Evolutionary conservation across 805 yeast genomes (phyloP).

Genomic region (Kodamaea nitidulidarum): DNA sequence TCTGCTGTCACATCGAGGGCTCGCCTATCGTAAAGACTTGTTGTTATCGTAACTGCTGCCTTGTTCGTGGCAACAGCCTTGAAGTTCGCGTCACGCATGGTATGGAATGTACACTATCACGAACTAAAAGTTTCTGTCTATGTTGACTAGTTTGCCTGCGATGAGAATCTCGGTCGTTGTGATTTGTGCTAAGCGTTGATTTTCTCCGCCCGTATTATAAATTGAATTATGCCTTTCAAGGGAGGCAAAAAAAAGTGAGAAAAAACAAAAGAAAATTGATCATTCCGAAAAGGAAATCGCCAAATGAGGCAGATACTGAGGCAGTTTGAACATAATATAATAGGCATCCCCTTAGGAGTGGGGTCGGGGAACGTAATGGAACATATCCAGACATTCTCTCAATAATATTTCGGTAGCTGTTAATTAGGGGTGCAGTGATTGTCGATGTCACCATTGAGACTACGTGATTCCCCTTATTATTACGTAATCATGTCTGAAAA

Average conservation of each 20-base stretch:
- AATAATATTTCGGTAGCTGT: no score
- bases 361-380: no score
- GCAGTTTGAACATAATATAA: not conserved
- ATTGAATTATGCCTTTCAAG: slow-evolving; percentile 2
- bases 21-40: slow-evolving; percentile 84
- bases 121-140: not conserved
- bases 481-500: no score
- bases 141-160: not conserved
- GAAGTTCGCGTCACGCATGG: slow-evolving; percentile 88
- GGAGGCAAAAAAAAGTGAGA: slow-evolving; percentile 2
- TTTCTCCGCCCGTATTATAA: slow-evolving; percentile 2
- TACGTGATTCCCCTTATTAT: not conserved
- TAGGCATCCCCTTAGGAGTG: no score
- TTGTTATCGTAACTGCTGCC: slow-evolving; percentile 89
- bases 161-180: not conserved
- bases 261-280: slow-evolving; percentile 2
- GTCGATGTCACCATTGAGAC: no score
- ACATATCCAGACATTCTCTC: no score
- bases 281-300: slow-evolving; percentile 2
- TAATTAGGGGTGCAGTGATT: no score
- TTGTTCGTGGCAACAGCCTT: slow-evolving; percentile 72
- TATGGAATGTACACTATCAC: not conserved
- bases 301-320: not conserved
- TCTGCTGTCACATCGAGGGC: slow-evolving; percentile 90
- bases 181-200: not conserved